phyloP scores from a whole-genome alignment of 2,329 filamentous ascomycete genomes.

The Dryadomyces quercivorus region DNA sequence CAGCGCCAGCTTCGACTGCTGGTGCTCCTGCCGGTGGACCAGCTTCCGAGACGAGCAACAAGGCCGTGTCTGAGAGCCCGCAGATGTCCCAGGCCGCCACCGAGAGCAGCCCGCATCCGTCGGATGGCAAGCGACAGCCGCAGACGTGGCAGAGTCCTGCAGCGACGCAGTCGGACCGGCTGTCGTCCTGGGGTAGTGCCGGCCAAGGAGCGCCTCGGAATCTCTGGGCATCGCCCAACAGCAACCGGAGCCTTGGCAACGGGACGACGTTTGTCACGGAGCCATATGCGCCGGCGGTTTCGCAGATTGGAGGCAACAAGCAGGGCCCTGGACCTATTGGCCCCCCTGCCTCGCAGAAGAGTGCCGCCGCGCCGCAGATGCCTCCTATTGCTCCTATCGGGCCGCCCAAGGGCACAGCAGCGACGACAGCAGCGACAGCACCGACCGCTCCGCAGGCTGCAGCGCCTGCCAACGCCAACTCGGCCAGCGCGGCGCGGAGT shows the following conservation, averaged over 20 bases:
- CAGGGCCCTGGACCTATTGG: constrained; percentile 32
- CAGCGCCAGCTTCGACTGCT: neutral
- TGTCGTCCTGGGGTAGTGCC: constrained; percentile 35
- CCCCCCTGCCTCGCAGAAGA: constrained; percentile 18
- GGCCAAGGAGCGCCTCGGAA: constrained; percentile 39
- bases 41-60: neutral
- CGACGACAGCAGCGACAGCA: neutral
- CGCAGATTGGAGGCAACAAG: constrained; percentile 20
- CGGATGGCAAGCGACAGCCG: neutral
- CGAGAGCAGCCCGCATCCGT: neutral
- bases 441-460: neutral
- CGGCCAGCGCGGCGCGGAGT: constrained; percentile 4
- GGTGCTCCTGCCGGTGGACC: neutral
- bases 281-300: constrained; percentile 20
- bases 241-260: constrained; percentile 61
- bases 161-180: constrained; percentile 30
- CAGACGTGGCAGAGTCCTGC: constrained; percentile 26
- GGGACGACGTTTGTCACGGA: constrained; percentile 60
- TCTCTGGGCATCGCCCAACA: constrained; percentile 65
- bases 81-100: neutral
- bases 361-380: constrained; percentile 7
- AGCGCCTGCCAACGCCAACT: neutral
- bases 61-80: neutral
- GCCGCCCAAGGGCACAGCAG: constrained; percentile 13
- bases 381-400: constrained; percentile 25